Base-by-base conservation (phyloP, 2,329 filamentous ascomycete genomes). In the Arachnomyces sp. region DNA sequence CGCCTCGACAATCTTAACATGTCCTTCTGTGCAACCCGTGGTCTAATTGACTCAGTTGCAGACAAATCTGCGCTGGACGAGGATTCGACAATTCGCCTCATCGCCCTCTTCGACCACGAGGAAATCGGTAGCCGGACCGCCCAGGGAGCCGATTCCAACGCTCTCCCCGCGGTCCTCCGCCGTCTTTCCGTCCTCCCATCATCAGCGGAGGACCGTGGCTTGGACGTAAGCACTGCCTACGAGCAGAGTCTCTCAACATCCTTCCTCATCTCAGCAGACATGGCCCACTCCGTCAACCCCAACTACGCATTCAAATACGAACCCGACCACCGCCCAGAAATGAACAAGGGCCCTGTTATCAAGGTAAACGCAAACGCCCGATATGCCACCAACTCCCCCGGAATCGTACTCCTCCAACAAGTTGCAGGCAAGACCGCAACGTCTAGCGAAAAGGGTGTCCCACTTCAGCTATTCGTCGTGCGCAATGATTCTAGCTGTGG, bases 341-440 rank as follows among this genome's bases (percentile, higher is more conserved):
- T 98, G 76, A 98, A 98, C 74, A 85, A 87, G 63, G 92, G 92
- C 38, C 86, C 86, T 3, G 90, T 96, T 34, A 88, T 98, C 71
- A 98, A 98, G 70, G 76, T 98, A 71, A 98, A 98, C 60, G 92
- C 92, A 47, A 98, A 96, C 63, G 87, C 92, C 52, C 82, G 89
- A 47, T 98, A 98, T 66, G 88, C 90, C 20, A 98, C 92, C 40
- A 96, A 95, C 70, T 86, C 87, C 0, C 92, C 92, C 1, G 92
- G 92, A 28, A 94, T 96, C 51, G 90, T 94, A 6, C 72, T 98
- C 28, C 64, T 98, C 8, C 85, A 95, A 64, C 89, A 96, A 68
- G 81, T 83, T 31, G 92, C 92, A 2, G n/a, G 13, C 25, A 79
- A 78, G 54, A 66, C 69, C 7, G 66, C 67, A 3, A 61, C 67